phyloP scores from a whole-genome alignment of 192 early-diverging fungal genomes.

The Coemansia javaensis region DNA sequence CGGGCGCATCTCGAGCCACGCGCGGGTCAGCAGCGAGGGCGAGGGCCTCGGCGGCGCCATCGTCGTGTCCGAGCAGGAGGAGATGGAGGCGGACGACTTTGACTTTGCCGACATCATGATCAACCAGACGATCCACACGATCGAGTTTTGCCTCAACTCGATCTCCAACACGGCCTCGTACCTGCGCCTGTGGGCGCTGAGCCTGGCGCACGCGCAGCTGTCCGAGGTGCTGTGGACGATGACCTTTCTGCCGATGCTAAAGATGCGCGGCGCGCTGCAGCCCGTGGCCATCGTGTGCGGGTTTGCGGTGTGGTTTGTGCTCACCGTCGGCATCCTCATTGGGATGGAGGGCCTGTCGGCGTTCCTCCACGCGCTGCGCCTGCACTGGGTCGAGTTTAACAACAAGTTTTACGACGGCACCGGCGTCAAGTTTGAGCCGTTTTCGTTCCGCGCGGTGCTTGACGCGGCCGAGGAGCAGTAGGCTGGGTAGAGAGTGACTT shows the following conservation, averaged over 20 bases:
- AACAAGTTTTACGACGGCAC: slow-evolving; percentile 93
- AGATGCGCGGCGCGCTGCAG: slow-evolving; percentile 52
- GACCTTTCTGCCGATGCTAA: slow-evolving; percentile 55
- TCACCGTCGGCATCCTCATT: slow-evolving; percentile 75
- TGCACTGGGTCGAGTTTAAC: slow-evolving; percentile 98
- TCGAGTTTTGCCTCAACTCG: slow-evolving; percentile 92
- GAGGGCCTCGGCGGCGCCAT: slow-evolving; percentile 42
- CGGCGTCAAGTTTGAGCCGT: slow-evolving; percentile 89
- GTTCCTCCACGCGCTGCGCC: slow-evolving; percentile 85
- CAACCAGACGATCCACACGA: slow-evolving; percentile 96
- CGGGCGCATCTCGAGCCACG: slow-evolving; percentile 55
- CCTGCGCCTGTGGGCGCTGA: slow-evolving; percentile 97
- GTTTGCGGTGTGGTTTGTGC: slow-evolving; percentile 82
- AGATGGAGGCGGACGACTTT: slow-evolving; percentile 68
- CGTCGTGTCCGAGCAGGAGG: slow-evolving; percentile 60
- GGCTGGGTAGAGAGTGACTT: too few relatives aligned
- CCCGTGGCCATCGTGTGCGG: slow-evolving; percentile 71
- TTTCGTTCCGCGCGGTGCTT: slow-evolving; percentile 64
- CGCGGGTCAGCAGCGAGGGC: slow-evolving; percentile 49
- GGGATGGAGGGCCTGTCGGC: slow-evolving; percentile 86
- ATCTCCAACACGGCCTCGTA: slow-evolving; percentile 99
- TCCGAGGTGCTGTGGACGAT: slow-evolving; percentile 97
- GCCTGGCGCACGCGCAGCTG: slow-evolving; percentile 94
- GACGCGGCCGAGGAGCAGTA: slow-evolving; percentile 39
- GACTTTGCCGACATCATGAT: slow-evolving; percentile 97